Evolutionary conservation across 257 asterid genomes (phyloP), one percentile per base, ranked within the genome.

Genomic region (Cordia subcordata): DNA sequence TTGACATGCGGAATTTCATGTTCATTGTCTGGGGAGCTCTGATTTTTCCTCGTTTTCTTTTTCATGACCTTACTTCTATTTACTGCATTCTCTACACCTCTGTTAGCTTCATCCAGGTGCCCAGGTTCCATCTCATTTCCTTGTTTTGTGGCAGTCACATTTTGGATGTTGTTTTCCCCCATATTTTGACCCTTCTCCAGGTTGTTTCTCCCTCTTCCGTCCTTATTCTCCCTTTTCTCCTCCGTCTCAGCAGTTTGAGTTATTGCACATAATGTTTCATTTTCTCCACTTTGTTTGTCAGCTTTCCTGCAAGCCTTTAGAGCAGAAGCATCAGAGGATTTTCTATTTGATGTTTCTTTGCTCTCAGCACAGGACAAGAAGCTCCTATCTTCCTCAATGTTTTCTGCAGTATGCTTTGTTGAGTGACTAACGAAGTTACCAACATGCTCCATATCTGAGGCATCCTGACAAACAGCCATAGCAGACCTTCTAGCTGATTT

Each of bases 321-420:
- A 38, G 37, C 47, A 58, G 68, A 47, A 56, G 53, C n/a, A 45
- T 74, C 69, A 66, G 69, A 42, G 57, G 73, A 61, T 49, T 47
- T 65, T 71, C 52, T 18, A 46, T 55, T 55, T 46, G 72, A 53
- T 27, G 62, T 66, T 42, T 64, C 67, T 27, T 58, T 63, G 33
- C 53, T 67, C 35, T 53, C 69, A 35, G 55, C 57, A 53, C 20
- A 12, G 56, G 55, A 44, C 49, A 49, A 27, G 55, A 23, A 58
- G 56, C 70, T 55, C 66, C 61, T 75, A 57, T 64, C 68, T 49
- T 57, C 55, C 39, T 59, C 68, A 47, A 61, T 60, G 70, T 54
- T 78, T 57, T 47, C 56, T 20, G 55, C 20, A 13, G 59, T 49
- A 70, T 52, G 64, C 60, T 63, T 67, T 8, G 74, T 62, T 62